Percentiles rank a stretch among this genome's conserved stretches.
Evolutionary conservation across 2,329 filamentous ascomycete genomes (phyloP).

Genomic region (Talaromyces sp.): DNA sequence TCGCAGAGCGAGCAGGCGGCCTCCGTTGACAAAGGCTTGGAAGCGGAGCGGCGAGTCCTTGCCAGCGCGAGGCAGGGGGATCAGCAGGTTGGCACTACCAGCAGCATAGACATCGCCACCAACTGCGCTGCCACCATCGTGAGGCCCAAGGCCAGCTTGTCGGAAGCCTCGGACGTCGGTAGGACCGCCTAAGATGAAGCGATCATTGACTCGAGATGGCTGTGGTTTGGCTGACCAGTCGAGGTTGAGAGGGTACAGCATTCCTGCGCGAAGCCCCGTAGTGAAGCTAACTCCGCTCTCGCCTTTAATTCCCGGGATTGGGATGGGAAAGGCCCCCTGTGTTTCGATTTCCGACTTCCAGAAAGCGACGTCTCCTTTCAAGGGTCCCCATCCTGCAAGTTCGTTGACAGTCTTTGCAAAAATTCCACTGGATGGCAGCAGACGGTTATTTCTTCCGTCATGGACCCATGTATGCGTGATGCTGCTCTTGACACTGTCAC

Average conservation of each 20-base stretch:
- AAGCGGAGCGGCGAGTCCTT: constrained; percentile 78
- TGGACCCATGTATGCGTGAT: constrained; percentile 73
- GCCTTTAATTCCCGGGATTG: constrained; percentile 61
- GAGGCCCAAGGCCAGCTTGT: constrained; percentile 79
- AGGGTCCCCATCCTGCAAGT: constrained; percentile 76
- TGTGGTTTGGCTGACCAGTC: constrained; percentile 49
- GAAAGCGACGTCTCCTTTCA: constrained; percentile 88
- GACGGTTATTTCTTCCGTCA: constrained; percentile 76
- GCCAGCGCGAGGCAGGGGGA: constrained; percentile 77
- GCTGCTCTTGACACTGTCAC: constrained; percentile 84
- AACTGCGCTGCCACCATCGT: constrained; percentile 76
- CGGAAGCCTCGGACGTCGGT: constrained; percentile 94
- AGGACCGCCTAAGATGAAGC: constrained; percentile 89
- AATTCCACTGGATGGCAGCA: constrained; percentile 78
- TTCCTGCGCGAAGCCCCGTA: constrained; percentile 70
- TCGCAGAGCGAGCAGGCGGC: constrained; percentile 71
- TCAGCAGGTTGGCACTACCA: constrained; percentile 74
- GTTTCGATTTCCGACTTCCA: constrained; percentile 86
- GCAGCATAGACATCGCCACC: constrained; percentile 91
- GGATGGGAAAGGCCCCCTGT: constrained; percentile 67
- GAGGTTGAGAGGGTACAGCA: constrained; percentile 74
- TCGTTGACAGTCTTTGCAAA: constrained; percentile 72
- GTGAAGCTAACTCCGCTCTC: constrained; percentile 77
- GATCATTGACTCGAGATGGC: constrained; percentile 81
- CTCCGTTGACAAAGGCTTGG: constrained; percentile 87